Evolutionary conservation across 2,329 filamentous ascomycete genomes (phyloP), one percentile per base, ranked within the genome.

Genomic region (Xenosphaeropsis pyriputrescens): DNA sequence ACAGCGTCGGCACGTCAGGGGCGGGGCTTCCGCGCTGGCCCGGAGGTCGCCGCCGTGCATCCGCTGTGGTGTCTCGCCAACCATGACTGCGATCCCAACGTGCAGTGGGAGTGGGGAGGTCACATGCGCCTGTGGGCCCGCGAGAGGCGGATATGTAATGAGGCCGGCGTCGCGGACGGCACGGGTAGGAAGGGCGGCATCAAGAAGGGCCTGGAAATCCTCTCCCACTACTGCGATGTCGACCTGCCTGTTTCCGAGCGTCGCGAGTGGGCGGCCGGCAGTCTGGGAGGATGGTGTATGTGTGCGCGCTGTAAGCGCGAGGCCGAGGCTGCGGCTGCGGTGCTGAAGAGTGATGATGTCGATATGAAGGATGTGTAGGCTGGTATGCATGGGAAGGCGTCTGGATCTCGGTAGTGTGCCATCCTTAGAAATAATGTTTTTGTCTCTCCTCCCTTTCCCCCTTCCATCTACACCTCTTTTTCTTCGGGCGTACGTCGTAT

Each of bases 61-160:
- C 86, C 89, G 2, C 75, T 93, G 48, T 98, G 91, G 86, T 96
- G 88, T 59, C 67, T 96, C 19, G 88, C 89, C 18, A 98, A 98
- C 52, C 91, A 98, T 56, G 85, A 86, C 56, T 98, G 91, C 59
- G 78, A 94, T 54, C 91, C 91, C 7, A 95, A 94, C 56, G 86
- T 96, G 30, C 73, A 73, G 3, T 98, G 91, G 91, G 84, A 93
- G 51, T 95, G 88, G 85, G 77, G 80, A 18, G 83, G 82, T 1
- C 70, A 70, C 37, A 88, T 91, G 70, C 70, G 73, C 29, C 72
- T 91, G 42, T 74, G 65, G 64, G 72, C 74, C 2, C 64, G 76
- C 35, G 63, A 75, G 43, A 61, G 68, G 44, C 63, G 73, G 29
- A 64, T 80, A 4, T 70, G 5, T 70, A 32, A 32, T 17, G 30